A percentile compares a stretch with the other conserved stretches of the same genome.
These are phyloP conservation scores for Macrolepiota fuliginosa DNA, from an alignment of 768 basidiomycete species.

Conservation along the genomic window DNA sequence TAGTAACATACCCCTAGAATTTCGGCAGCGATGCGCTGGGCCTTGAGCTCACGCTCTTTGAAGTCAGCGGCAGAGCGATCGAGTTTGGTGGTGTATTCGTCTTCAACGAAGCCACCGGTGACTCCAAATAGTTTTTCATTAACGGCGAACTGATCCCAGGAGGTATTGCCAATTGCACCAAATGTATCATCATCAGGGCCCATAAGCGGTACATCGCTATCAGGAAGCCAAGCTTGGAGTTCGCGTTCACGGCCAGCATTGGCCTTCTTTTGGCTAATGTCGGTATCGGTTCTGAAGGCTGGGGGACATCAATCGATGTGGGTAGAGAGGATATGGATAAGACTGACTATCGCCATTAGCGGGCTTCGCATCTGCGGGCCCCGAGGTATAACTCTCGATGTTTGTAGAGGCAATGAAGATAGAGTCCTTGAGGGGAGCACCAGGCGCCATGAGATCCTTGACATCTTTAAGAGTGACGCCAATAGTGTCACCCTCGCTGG, in stretches of 20 bases:
- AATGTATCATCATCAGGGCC: slow-evolving; percentile 66
- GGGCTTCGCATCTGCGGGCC: slow-evolving; percentile 67
- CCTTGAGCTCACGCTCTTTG: slow-evolving; percentile 85
- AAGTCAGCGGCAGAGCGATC: slow-evolving; percentile 83
- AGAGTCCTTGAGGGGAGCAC: slow-evolving; percentile 66
- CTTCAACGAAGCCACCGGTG: slow-evolving; percentile 89
- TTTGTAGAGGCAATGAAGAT: slow-evolving; percentile 70
- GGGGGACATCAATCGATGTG: slow-evolving; percentile 12
- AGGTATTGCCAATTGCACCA: slow-evolving; percentile 38
- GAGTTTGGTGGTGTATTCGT: slow-evolving; percentile 91
- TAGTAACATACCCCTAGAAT: slow-evolving; percentile 70
- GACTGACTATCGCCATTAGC: slow-evolving; percentile 72
- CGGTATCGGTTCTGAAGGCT: slow-evolving; percentile 84
- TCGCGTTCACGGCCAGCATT: slow-evolving; percentile 61
- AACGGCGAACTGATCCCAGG: slow-evolving; percentile 92
- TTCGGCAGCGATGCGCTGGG: slow-evolving; percentile 86
- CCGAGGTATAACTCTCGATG: slow-evolving; percentile 72
- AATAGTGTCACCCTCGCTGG: slow-evolving; percentile 60
- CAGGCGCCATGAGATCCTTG: slow-evolving; percentile 67
- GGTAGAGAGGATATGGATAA: slow-evolving; percentile 2
- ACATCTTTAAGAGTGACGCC: slow-evolving; percentile 79
- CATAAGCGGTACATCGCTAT: slow-evolving; percentile 29
- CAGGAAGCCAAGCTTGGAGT: slow-evolving; percentile 74
- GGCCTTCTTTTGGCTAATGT: slow-evolving; percentile 63
- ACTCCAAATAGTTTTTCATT: slow-evolving; percentile 95